Base-by-base conservation (phyloP, 352 stramenopile species). In the Lagenidium giganteum region DNA sequence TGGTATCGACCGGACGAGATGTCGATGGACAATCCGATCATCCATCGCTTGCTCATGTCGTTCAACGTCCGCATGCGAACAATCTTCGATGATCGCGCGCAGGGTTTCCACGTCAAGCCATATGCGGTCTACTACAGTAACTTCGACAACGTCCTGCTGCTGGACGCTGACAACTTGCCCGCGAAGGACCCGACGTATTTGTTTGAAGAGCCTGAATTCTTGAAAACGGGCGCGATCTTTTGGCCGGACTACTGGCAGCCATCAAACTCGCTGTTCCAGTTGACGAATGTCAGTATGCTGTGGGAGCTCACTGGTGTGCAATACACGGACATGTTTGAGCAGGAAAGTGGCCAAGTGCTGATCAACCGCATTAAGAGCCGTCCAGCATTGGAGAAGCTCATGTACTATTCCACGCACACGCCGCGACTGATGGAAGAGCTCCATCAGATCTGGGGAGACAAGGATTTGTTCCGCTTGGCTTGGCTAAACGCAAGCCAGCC, bases 1-100 rank as follows among this genome's bases (percentile, higher is more conserved):
- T 95, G 81, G 78, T 93, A 92, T 48, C 70, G 76, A 8, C 78
- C 76, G 7, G 80, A 93, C 43, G 80, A 95, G 61, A 90, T 92
- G 76, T 80, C 73, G 11, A 80, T 88, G 3, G 71, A 90, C 39
- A 85, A 87, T 48, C 74, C 78, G 11, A 81, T 95, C 40, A 62
- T 92, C 40, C 67, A 86, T 41, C 64, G 69, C 21, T 51, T 94
- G 17, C 41, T 89, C 39, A 61, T 61, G 3, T 55, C 86, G 12
- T 89, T 69, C 37, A 84, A 87, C 37, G 82, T 92, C 38, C 69
- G 69, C 28, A 75, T 94, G 70, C 75, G 82, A 3, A 66, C 73
- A 24, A 94, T 94, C 36, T 85, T 87, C 24, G 83, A 95, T 41
- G 57, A 64, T 22, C 71, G 74, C 13, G 77, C 78, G 8, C 76